Percentiles rank a stretch among this genome's conserved stretches.
Conservation (phyloP, 176 grass and related monocot genomes). For the Metroxylon sagu region DNA sequence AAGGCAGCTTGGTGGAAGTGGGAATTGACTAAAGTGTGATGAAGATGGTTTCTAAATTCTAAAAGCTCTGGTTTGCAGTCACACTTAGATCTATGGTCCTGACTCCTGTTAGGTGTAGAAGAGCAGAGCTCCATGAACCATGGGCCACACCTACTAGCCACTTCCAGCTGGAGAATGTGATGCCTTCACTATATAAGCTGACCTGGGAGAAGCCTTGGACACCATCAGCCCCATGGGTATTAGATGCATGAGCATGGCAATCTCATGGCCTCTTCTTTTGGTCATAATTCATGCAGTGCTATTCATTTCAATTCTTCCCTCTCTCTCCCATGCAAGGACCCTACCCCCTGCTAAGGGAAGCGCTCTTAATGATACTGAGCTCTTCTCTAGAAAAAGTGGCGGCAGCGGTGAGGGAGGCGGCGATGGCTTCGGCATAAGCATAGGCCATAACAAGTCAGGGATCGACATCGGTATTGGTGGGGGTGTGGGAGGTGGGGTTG, state of each 20-base stretch:
- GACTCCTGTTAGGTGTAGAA: no score
- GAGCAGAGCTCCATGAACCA: no score
- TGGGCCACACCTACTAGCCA: no score
- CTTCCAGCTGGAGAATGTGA: no score
- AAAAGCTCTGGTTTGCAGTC: no score
- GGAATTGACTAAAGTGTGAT: no score
- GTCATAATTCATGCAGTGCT: background rate
- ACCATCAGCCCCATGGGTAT: no score
- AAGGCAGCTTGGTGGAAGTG: no score
- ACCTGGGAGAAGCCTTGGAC: no score
- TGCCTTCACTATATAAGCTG: no score
- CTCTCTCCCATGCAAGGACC: constrained; percentile 13
- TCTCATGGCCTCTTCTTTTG: background rate
- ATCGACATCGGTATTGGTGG: constrained; percentile 26
- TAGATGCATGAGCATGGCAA: constrained; percentile 32
- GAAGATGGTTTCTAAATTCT: no score
- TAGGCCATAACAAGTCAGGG: constrained; percentile 26
- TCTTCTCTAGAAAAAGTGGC: constrained; percentile 16
- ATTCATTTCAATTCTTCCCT: background rate
- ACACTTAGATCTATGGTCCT: no score
- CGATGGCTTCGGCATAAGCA: constrained; percentile 29
- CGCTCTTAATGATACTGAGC: constrained; percentile 18
- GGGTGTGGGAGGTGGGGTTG: constrained; percentile 31
- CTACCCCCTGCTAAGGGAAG: constrained; percentile 5
- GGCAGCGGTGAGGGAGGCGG: constrained; percentile 15